phyloP scores from a whole-genome alignment of 805 yeast species.

The Zygotorulaspora chibaensis region DNA sequence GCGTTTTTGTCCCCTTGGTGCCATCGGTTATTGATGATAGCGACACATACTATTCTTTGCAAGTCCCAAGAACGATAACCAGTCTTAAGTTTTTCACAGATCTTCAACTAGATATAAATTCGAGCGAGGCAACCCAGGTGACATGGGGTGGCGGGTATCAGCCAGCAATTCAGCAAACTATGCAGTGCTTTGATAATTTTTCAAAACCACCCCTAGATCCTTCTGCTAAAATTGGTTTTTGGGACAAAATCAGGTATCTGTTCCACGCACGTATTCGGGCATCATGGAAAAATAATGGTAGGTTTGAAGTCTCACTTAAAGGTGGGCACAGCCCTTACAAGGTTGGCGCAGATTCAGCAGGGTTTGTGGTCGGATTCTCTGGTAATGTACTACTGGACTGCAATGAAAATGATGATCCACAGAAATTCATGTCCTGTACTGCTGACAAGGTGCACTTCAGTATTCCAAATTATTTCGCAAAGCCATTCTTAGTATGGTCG shows the following conservation, averaged over 20 bases:
- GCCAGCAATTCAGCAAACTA: conserved; percentile 76
- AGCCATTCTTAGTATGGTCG: conserved; percentile 54
- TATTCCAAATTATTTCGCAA: conserved; percentile 68
- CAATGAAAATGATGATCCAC: conserved; percentile 66
- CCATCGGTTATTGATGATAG: conserved; percentile 41
- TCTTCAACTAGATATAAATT: conserved; percentile 49
- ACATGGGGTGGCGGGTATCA: conserved; percentile 84
- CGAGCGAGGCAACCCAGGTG: conserved; percentile 57
- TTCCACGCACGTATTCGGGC: conserved; percentile 68
- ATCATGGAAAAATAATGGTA: conserved; percentile 46
- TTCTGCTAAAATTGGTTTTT: conserved; percentile 77
- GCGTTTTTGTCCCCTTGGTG: conserved; percentile 58
- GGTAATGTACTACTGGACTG: conserved; percentile 55
- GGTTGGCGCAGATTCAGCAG: conserved; percentile 62
- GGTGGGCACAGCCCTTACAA: conserved; percentile 79
- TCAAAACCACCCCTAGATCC: conserved; percentile 89
- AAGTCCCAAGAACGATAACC: conserved; percentile 71
- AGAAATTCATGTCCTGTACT: conserved; percentile 57
- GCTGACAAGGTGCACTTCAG: conserved; percentile 63
- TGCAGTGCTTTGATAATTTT: conserved; percentile 73
- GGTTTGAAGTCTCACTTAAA: conserved; percentile 57
- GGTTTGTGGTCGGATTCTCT: conserved; percentile 71
- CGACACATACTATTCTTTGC: conserved; percentile 48
- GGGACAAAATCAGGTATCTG: conserved; percentile 82
- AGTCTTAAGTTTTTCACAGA: conserved; percentile 69